A percentile compares a stretch with the other conserved stretches of the same genome.
Evolutionary conservation across 768 basidiomycete genomes (phyloP).

Genomic region (Chiua virens): DNA sequence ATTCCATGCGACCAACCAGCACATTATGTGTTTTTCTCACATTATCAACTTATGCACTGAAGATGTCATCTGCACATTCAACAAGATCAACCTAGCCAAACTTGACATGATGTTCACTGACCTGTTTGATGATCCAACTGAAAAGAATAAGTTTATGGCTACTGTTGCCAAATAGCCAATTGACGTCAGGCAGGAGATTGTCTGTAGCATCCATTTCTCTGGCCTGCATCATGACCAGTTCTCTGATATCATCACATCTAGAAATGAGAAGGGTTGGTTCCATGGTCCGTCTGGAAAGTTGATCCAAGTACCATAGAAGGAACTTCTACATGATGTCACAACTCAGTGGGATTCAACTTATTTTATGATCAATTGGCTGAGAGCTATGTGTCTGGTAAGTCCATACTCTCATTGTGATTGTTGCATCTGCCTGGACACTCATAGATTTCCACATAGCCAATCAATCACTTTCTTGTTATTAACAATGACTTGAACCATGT

Average conservation of each 20-base stretch:
- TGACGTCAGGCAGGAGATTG: neutral
- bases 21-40: neutral
- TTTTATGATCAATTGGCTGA: constrained; percentile 31
- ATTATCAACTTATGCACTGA: neutral
- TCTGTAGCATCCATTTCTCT: neutral
- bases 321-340: constrained; percentile 30
- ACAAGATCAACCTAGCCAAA: neutral
- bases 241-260: neutral
- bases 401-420: neutral
- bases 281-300: neutral
- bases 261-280: constrained; percentile 3
- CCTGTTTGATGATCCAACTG: neutral
- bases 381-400: neutral
- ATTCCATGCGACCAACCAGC: neutral
- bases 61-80: neutral
- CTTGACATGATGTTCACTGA: neutral
- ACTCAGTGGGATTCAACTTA: constrained; percentile 41
- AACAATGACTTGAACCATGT: no score
- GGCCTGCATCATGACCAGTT: neutral
- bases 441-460: no score
- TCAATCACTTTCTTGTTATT: no score
- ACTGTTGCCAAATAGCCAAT: neutral
- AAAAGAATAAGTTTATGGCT: neutral
- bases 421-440: neutral
- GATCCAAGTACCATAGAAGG: neutral